These are phyloP conservation scores for Pseudoneurospora amorphoporcata DNA, from an alignment of 495 filamentous ascomycete species.

Conservation along the genomic window DNA sequence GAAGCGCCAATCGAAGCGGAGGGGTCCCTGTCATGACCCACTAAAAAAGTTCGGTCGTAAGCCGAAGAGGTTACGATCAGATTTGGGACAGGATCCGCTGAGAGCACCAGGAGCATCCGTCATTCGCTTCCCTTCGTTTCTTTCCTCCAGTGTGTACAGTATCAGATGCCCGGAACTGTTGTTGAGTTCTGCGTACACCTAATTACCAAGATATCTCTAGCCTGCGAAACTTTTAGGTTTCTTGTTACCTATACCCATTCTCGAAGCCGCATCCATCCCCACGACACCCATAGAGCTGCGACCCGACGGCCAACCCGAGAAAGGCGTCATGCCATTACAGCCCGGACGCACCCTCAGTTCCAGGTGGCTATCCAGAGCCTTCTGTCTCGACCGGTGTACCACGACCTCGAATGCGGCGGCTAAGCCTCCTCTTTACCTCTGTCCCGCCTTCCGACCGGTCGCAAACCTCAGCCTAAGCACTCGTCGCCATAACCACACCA, in stretches of 20 bases:
- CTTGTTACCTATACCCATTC: neutral
- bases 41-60: neutral
- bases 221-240: neutral
- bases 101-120: neutral
- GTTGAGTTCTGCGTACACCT: neutral
- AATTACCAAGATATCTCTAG: neutral
- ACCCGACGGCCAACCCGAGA: neutral
- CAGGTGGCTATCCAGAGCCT: constrained; percentile 32
- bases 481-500: constrained; percentile 10
- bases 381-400: constrained; percentile 26
- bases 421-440: constrained; percentile 34
- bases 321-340: constrained; percentile 11
- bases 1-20: neutral
- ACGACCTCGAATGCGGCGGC: constrained; percentile 6
- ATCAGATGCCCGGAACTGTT: neutral
- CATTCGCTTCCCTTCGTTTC: neutral
- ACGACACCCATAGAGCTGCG: neutral
- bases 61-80: neutral
- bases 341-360: constrained; percentile 13
- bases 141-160: neutral
- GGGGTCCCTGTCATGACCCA: neutral
- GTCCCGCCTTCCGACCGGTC: constrained; percentile 23
- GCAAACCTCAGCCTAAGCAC: neutral
- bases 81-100: neutral
- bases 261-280: neutral